phyloP scores from a whole-genome alignment of 2,329 filamentous ascomycete species.

The Exophiala lecanii-corni region DNA sequence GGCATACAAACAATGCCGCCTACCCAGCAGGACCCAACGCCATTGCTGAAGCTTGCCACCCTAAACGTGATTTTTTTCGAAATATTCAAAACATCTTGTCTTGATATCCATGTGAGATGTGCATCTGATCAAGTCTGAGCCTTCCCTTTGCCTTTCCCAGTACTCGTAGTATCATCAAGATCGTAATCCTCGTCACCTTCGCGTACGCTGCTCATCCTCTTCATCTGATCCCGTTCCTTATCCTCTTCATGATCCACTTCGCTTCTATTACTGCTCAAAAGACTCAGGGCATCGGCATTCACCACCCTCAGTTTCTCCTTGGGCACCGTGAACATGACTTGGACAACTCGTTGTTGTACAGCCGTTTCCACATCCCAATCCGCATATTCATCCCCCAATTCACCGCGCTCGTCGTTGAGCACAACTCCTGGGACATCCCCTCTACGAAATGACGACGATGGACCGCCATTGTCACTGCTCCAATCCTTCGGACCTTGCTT shows the following conservation, averaged over 20 bases:
- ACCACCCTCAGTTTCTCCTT: conserved; percentile 83
- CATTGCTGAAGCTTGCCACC: too few species aligned
- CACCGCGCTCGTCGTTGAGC: conserved; percentile 15
- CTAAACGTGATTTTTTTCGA: too few species aligned
- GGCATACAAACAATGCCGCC: too few species aligned
- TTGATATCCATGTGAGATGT: too few species aligned
- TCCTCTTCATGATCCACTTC: conserved; percentile 25
- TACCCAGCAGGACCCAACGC: too few species aligned
- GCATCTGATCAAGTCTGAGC: too few species aligned
- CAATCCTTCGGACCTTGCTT: conserved; percentile 51
- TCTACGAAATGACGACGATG: conserved; percentile 34
- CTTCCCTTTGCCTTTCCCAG: conserved; percentile 12
- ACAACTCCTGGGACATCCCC: conserved; percentile 26
- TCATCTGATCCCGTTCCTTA: conserved; percentile 19
- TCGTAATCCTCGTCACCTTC: conserved; percentile 23
- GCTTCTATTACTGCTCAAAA: conserved; percentile 26
- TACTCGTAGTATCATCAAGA: conserved; percentile 9
- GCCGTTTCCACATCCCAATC: conserved; percentile 76
- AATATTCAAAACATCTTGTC: too few species aligned
- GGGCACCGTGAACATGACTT: conserved; percentile 91
- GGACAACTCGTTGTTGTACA: conserved; percentile 65
- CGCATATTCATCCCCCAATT: conserved; percentile 34
- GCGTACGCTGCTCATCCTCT: conserved; percentile 26
- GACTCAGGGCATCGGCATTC: conserved; percentile 59
- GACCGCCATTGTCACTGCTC: conserved; percentile 38